Evolutionary conservation across 768 basidiomycete genomes (phyloP), one percentile per base, ranked within the genome.

Genomic region (Clitopilus hobsonii): DNA sequence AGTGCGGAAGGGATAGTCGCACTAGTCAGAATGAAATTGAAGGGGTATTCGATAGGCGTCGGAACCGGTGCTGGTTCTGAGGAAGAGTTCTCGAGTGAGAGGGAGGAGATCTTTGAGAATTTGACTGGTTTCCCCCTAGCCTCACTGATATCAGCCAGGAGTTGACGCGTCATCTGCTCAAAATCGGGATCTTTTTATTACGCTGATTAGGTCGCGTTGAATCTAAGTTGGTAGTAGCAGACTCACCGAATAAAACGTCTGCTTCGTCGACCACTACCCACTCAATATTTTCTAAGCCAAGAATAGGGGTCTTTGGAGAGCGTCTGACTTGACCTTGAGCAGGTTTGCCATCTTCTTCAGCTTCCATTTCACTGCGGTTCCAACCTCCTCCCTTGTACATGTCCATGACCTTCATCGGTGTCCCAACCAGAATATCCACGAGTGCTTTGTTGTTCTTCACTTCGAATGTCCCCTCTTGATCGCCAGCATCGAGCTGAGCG

Each of bases 191-290:
- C 93, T 95, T 60, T 5, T n/a, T n/a, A n/a, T n/a, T n/a, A n/a
- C n/a, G n/a, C n/a, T n/a, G n/a, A n/a, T n/a, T n/a, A n/a, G n/a
- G n/a, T n/a, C n/a, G n/a, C n/a, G n/a, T n/a, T n/a, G n/a, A n/a
- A n/a, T n/a, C n/a, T n/a, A n/a, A n/a, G n/a, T n/a, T 20, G 8
- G 48, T 2, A 36, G 36, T 30, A 36, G 27, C 13, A 20, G 29
- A 69, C 80, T 50, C 59, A 91, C 94, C 91, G 52, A 96, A 87
- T 11, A 95, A 73, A 49, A 97, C 83, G 65, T 96, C 94, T 0
- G 94, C 94, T 65, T 97, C 94, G 57, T 97, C 94, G 1, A 96
- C 74, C 2, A 95, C 76, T 5, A 96, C 86, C 92, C 92, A 96
- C 62, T 96, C 91, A 1, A 95, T 73, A 49, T 83, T 79, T 51